Percentiles rank a stretch among this genome's conserved stretches.
phyloP scores from a whole-genome alignment of 768 basidiomycete species.

The Roridomyces roridus region DNA sequence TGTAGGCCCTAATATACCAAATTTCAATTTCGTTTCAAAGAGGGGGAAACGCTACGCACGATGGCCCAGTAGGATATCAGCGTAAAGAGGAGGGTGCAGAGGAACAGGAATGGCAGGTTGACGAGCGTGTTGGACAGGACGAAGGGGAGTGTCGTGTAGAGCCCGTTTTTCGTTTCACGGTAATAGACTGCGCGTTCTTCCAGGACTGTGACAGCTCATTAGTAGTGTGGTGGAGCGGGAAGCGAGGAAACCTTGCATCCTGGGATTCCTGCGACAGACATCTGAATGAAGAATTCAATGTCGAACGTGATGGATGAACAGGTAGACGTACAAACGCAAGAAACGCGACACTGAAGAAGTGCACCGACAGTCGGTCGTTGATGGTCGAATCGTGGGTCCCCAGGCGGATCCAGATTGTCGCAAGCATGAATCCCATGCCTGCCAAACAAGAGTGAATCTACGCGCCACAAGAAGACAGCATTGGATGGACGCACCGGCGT shows the following conservation, averaged over 20 bases:
- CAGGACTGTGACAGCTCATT: slow-evolving; percentile 42
- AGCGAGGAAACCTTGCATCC: slow-evolving; percentile 39
- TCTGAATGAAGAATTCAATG: slow-evolving; percentile 32
- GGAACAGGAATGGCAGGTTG: slow-evolving; percentile 59
- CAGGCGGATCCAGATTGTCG: slow-evolving; percentile 60
- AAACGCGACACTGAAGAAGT: slow-evolving; percentile 65
- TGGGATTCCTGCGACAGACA: slow-evolving; percentile 68
- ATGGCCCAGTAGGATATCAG: slow-evolving; percentile 60
- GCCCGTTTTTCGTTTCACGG: slow-evolving; percentile 62
- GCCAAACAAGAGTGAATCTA: background rate
- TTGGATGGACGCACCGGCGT: slow-evolving; percentile 42
- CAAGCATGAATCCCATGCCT: slow-evolving; percentile 53
- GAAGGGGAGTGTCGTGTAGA: slow-evolving; percentile 61
- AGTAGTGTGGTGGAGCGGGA: background rate
- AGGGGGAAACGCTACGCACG: slow-evolving; percentile 33
- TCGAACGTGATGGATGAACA: background rate
- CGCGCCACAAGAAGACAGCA: background rate
- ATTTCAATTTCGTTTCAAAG: background rate
- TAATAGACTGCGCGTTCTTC: slow-evolving; percentile 64
- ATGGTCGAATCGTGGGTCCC: slow-evolving; percentile 45
- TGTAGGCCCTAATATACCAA: slow-evolving; percentile 61
- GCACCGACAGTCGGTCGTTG: slow-evolving; percentile 56
- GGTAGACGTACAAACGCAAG: slow-evolving; percentile 47
- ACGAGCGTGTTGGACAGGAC: slow-evolving; percentile 59
- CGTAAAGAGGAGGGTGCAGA: slow-evolving; percentile 52